Conservation (phyloP, 139 green algal genomes). For the Micromonas pusilla region DNA sequence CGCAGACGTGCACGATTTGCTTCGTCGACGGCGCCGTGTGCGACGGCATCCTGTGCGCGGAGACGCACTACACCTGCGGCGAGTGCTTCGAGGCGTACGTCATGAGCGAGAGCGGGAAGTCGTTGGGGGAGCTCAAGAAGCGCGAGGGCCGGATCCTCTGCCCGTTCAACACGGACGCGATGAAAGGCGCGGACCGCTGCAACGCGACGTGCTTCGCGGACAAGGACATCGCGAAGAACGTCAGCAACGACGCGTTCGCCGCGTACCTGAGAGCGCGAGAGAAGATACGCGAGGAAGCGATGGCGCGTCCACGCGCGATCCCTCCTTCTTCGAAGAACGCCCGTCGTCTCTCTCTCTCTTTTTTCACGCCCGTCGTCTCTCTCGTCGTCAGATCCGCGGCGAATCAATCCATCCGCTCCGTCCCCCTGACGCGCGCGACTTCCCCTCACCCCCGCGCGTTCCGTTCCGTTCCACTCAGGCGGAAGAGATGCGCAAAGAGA, state of each 20-base stretch:
- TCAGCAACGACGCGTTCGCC: background rate
- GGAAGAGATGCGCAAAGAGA: background rate
- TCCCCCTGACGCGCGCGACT: no score
- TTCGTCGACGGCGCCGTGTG: background rate
- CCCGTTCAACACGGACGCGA: background rate
- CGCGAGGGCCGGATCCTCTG: background rate
- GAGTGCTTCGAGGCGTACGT: constrained; percentile 16
- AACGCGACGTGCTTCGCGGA: background rate
- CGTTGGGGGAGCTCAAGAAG: background rate
- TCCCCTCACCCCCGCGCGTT: no score
- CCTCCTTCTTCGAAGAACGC: no score
- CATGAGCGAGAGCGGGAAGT: background rate
- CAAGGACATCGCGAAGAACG: background rate
- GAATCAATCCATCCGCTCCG: no score
- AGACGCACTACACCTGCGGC: constrained; percentile 1
- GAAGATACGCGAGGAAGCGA: background rate
- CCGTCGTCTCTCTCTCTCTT: no score
- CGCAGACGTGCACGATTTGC: background rate
- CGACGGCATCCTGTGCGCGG: background rate
- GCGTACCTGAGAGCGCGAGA: background rate
- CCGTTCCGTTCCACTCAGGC: no score
- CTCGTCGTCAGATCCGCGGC: no score
- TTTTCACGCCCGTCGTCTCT: no score
- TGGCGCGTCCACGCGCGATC: no score
- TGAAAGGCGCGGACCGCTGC: background rate